These are phyloP conservation scores for Ganoderma lingzhi DNA, from an alignment of 1,284 basidiomycete genomes.

Conservation along the genomic window DNA sequence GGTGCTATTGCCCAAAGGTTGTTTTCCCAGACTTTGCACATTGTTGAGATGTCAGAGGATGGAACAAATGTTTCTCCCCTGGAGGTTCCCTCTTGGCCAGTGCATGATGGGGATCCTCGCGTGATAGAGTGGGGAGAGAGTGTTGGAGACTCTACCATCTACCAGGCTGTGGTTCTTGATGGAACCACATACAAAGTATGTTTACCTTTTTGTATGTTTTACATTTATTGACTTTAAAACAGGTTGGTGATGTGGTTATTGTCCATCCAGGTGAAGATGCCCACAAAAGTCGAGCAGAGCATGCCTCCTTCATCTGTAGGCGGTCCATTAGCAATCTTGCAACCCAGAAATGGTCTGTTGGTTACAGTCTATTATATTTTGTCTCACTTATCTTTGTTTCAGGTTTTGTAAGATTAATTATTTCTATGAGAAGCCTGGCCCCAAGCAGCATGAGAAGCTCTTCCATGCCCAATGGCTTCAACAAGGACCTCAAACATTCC, in stretches of 20 bases:
- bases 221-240: slow-evolving; percentile 10
- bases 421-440: slow-evolving; percentile 53
- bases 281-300: slow-evolving; percentile 46
- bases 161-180: slow-evolving; percentile 58
- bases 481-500: slow-evolving; percentile 69
- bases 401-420: slow-evolving; percentile 75
- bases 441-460: slow-evolving; percentile 46
- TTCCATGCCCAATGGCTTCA: slow-evolving; percentile 74
- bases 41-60: slow-evolving; percentile 16
- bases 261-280: slow-evolving; percentile 60
- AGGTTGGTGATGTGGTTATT: slow-evolving; percentile 70
- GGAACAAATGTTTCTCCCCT: background rate
- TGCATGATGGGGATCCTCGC: slow-evolving; percentile 55
- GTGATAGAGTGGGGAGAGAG: slow-evolving; percentile 57
- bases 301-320: slow-evolving; percentile 49
- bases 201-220: slow-evolving; percentile 16
- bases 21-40: slow-evolving; percentile 51
- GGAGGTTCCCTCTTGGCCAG: slow-evolving; percentile 29
- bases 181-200: slow-evolving; percentile 60
- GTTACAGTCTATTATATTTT: slow-evolving; percentile 4
- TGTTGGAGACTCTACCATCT: slow-evolving; percentile 43
- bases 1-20: slow-evolving; percentile 54
- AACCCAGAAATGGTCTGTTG: slow-evolving; percentile 60
- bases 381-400: slow-evolving; percentile 5
- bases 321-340: slow-evolving; percentile 49